Evolutionary conservation across 148 eudicot species (phyloP).

Genomic region (Persicaria tinctoria): DNA sequence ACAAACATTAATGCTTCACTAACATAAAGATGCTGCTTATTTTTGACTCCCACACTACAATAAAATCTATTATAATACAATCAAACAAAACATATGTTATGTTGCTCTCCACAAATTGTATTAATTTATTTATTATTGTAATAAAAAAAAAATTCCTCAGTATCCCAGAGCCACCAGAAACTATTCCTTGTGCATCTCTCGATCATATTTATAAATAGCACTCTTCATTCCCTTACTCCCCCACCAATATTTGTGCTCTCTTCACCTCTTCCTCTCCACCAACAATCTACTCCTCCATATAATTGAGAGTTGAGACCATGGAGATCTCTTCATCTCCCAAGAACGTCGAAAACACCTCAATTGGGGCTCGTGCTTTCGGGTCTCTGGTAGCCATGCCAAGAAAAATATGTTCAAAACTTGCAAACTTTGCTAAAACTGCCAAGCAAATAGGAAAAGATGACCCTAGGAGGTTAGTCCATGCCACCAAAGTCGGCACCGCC

Average conservation of each 20-base stretch:
- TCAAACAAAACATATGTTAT: background rate
- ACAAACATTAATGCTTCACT: constrained; percentile 1
- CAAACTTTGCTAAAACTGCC: background rate
- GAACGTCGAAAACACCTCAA: background rate
- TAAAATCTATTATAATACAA: background rate
- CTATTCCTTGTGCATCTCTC: background rate
- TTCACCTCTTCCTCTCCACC: background rate
- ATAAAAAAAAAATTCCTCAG: background rate
- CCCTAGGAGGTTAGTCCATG: constrained; percentile 64
- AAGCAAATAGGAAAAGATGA: constrained; percentile 33
- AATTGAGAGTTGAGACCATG: background rate
- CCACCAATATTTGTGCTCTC: background rate
- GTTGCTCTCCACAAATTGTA: background rate
- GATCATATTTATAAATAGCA: background rate
- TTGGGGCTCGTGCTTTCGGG: background rate
- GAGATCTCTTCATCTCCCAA: constrained; percentile 9
- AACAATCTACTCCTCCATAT: background rate
- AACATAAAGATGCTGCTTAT: constrained; percentile 11
- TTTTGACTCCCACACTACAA: constrained; percentile 1
- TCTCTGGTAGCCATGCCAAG: background rate
- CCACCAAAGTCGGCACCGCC: constrained; percentile 64
- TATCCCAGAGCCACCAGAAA: background rate
- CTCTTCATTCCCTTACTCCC: background rate
- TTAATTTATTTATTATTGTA: background rate
- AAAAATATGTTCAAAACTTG: background rate